Evolutionary conservation across 1,284 basidiomycete genomes (phyloP).

Genomic region (Heterobasidion irregulare): DNA sequence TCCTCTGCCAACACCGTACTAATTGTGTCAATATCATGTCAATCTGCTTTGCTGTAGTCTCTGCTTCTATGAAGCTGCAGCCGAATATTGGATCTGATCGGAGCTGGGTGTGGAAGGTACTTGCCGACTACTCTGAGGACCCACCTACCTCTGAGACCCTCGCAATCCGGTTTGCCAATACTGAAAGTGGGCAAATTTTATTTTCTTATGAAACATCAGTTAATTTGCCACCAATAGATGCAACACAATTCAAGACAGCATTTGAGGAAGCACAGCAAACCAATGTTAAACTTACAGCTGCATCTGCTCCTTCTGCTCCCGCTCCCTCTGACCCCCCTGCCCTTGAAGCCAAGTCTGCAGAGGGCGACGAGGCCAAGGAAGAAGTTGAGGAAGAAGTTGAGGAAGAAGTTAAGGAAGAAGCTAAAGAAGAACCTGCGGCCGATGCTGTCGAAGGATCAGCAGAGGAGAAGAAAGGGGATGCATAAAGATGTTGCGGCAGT

Average conservation of each 20-base stretch:
- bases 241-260: constrained; percentile 77
- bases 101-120: constrained; percentile 99
- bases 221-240: constrained; percentile 45
- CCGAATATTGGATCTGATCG: constrained; percentile 99
- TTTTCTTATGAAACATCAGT: constrained; percentile 1
- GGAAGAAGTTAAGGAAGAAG: constrained; percentile 17
- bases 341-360: constrained; percentile 18
- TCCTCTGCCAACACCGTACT: background rate
- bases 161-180: constrained; percentile 96
- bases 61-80: constrained; percentile 88
- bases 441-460: background rate
- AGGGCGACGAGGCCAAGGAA: constrained; percentile 16
- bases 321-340: constrained; percentile 15
- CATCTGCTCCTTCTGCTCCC: constrained; percentile 20
- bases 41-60: constrained; percentile 43
- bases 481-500: background rate
- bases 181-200: constrained; percentile 72
- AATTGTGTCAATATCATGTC: constrained; percentile 1
- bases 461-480: constrained; percentile 4
- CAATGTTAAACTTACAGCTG: constrained; percentile 44
- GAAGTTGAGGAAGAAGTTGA: constrained; percentile 12
- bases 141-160: constrained; percentile 90
- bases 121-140: constrained; percentile 89
- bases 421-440: constrained; percentile 14
- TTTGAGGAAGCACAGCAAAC: constrained; percentile 80